phyloP scores from a whole-genome alignment of 2,329 filamentous ascomycete genomes.

The Raffaelea deltoideospora region DNA sequence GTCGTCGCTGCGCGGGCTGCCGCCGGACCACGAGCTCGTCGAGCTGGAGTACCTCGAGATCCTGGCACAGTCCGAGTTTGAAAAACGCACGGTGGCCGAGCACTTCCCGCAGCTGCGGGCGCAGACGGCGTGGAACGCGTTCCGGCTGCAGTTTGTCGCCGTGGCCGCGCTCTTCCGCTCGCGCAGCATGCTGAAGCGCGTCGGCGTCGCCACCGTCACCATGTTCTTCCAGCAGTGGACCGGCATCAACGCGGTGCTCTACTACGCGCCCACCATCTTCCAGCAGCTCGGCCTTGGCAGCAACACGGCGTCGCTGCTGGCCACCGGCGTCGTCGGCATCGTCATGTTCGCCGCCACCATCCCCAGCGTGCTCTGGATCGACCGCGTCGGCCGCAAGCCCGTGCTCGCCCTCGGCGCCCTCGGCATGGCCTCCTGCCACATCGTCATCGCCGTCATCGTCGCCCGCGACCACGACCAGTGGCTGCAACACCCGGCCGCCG shows the following conservation, averaged over 20 bases:
- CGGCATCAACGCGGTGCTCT: slow-evolving; percentile 44
- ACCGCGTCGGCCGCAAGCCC: slow-evolving; percentile 47
- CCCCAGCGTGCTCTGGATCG: slow-evolving; percentile 50
- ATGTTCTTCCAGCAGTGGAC: slow-evolving; percentile 45
- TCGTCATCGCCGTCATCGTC: slow-evolving; percentile 56
- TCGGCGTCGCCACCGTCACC: slow-evolving; percentile 45
- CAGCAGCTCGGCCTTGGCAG: slow-evolving; percentile 41
- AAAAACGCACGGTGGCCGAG: slow-evolving; percentile 54
- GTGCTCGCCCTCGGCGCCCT: slow-evolving; percentile 48
- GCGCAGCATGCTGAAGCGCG: slow-evolving; percentile 50
- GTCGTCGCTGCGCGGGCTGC: slow-evolving; percentile 45
- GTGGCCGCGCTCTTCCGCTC: slow-evolving; percentile 49
- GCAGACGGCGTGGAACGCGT: slow-evolving; percentile 44
- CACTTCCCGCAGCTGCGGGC: slow-evolving; percentile 51
- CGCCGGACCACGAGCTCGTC: slow-evolving; percentile 50
- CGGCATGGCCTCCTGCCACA: slow-evolving; percentile 55
- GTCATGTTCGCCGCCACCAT: slow-evolving; percentile 55
- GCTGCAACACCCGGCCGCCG: slow-evolving; percentile 39
- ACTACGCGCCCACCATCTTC: slow-evolving; percentile 60
- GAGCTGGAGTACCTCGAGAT: slow-evolving; percentile 72
- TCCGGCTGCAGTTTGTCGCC: slow-evolving; percentile 55
- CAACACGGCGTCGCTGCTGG: slow-evolving; percentile 41
- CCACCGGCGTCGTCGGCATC: slow-evolving; percentile 57
- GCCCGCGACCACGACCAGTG: slow-evolving; percentile 48
- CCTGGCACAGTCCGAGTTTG: slow-evolving; percentile 62